Conservation (phyloP, 2,329 filamentous ascomycete species). For the Myriosclerotinia duriaeana region DNA sequence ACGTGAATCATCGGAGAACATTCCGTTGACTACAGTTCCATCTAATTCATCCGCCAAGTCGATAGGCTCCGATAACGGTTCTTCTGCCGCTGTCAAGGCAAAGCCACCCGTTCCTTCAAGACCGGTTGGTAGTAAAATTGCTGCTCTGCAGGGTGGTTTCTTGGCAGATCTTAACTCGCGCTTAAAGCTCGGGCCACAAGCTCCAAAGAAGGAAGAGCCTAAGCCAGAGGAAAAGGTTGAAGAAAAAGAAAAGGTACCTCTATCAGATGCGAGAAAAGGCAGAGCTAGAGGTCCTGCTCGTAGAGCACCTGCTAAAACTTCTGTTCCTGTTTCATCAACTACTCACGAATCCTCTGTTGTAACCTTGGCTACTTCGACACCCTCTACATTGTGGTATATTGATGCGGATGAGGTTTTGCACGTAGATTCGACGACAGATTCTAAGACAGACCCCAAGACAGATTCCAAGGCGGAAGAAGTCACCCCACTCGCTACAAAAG, state of each 20-base stretch:
- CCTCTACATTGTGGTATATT: slow-evolving; percentile 46
- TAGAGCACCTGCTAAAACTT: slow-evolving; percentile 58
- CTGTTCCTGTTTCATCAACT: slow-evolving; percentile 30
- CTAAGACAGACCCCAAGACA: slow-evolving; percentile 11
- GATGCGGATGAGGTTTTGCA: slow-evolving; percentile 43
- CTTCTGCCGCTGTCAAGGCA: slow-evolving; percentile 56
- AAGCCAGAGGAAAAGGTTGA: slow-evolving; percentile 55
- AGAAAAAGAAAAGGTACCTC: slow-evolving; percentile 70
- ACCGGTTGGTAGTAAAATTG: slow-evolving; percentile 81
- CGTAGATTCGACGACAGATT: slow-evolving; percentile 32
- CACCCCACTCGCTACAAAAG: slow-evolving; percentile 24
- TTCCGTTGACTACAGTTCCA: slow-evolving; percentile 33
- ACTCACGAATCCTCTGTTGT: slow-evolving; percentile 24
- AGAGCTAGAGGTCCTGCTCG: slow-evolving; percentile 84
- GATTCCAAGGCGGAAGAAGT: slow-evolving; percentile 11
- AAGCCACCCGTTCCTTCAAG: slow-evolving; percentile 82
- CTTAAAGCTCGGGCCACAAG: slow-evolving; percentile 80
- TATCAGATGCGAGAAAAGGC: slow-evolving; percentile 86
- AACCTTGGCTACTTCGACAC: slow-evolving; percentile 36
- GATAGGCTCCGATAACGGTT: slow-evolving; percentile 44
- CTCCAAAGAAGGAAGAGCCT: slow-evolving; percentile 71
- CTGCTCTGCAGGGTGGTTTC: slow-evolving; percentile 85
- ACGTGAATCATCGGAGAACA: slow-evolving; percentile 42
- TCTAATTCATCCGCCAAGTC: slow-evolving; percentile 40
- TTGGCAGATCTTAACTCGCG: slow-evolving; percentile 91